phyloP scores from a whole-genome alignment of 1,284 basidiomycete species.

The Coniferiporia weirii region DNA sequence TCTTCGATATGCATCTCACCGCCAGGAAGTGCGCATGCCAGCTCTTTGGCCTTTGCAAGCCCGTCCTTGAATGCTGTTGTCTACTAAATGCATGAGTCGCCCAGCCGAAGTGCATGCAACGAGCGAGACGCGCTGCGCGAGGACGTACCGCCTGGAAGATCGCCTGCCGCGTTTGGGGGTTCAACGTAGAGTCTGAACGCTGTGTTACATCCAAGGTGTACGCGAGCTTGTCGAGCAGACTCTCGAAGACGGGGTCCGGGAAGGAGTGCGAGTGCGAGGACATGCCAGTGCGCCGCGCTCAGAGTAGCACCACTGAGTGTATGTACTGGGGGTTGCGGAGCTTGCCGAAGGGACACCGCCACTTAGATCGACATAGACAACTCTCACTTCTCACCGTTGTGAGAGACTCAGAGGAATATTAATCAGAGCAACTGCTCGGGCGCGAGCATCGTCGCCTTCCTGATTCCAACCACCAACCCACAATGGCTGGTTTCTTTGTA shows the following conservation, averaged over 20 bases:
- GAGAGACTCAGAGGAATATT: no score
- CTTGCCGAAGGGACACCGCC: no score
- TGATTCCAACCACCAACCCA: not conserved
- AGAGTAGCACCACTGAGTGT: no score
- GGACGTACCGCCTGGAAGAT: constrained; percentile 16
- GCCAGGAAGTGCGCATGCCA: constrained; percentile 51
- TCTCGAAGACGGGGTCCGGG: constrained; percentile 18
- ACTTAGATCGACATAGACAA: no score
- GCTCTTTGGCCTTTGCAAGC: constrained; percentile 50
- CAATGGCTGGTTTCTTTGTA: not conserved
- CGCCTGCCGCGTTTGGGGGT: constrained; percentile 13
- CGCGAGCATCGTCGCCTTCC: not conserved
- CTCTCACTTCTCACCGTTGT: no score
- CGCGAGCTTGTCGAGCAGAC: constrained; percentile 15
- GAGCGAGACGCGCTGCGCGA: not conserved
- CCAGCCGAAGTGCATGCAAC: not conserved
- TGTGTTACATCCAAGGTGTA: constrained; percentile 13
- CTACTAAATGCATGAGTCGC: constrained; percentile 29
- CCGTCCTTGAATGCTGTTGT: constrained; percentile 60
- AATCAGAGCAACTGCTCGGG: no score
- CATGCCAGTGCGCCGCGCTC: constrained; percentile 1
- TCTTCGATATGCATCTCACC: constrained; percentile 60
- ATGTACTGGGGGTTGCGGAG: no score
- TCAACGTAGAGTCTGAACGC: constrained; percentile 8
- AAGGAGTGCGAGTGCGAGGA: constrained; percentile 11